Evolutionary conservation across 495 filamentous ascomycete genomes (phyloP).

Genomic region (Xylaria intraflava): DNA sequence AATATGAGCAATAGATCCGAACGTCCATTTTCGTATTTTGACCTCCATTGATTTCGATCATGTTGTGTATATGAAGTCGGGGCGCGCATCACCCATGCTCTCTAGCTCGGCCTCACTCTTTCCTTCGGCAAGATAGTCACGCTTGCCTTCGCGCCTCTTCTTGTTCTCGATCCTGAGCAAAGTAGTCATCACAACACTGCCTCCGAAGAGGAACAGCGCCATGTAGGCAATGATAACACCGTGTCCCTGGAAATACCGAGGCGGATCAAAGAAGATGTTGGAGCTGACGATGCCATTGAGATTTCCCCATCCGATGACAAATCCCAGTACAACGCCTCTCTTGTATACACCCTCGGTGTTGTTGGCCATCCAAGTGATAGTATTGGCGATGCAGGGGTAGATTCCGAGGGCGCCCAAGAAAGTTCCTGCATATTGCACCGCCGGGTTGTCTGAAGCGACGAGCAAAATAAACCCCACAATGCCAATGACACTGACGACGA

Average conservation of each 20-base stretch:
- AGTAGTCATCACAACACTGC: constrained; percentile 54
- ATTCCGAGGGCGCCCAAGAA: constrained; percentile 88
- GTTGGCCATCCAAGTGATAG: constrained; percentile 82
- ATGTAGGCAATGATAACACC: constrained; percentile 43
- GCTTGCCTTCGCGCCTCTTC: constrained; percentile 52
- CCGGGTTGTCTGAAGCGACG: constrained; percentile 50
- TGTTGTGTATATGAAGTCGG: constrained; percentile 73
- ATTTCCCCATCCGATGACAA: constrained; percentile 92
- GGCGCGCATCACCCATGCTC: constrained; percentile 61
- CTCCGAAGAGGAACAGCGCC: constrained; percentile 44
- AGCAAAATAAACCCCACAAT: constrained; percentile 77
- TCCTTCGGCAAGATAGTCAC: constrained; percentile 62
- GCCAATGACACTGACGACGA: constrained; percentile 60
- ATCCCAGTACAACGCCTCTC: constrained; percentile 75
- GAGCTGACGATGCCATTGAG: constrained; percentile 78
- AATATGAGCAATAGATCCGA: neutral
- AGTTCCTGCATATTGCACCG: constrained; percentile 71
- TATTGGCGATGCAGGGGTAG: constrained; percentile 88
- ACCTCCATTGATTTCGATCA: constrained; percentile 21
- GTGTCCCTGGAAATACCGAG: constrained; percentile 43
- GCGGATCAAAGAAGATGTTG: constrained; percentile 55
- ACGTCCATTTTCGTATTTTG: neutral
- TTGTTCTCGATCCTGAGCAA: constrained; percentile 61
- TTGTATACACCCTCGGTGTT: constrained; percentile 93
- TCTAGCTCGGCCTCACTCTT: constrained; percentile 53